phyloP scores from a whole-genome alignment of 2,329 filamentous ascomycete species.

The Arthrobotrys iridis region DNA sequence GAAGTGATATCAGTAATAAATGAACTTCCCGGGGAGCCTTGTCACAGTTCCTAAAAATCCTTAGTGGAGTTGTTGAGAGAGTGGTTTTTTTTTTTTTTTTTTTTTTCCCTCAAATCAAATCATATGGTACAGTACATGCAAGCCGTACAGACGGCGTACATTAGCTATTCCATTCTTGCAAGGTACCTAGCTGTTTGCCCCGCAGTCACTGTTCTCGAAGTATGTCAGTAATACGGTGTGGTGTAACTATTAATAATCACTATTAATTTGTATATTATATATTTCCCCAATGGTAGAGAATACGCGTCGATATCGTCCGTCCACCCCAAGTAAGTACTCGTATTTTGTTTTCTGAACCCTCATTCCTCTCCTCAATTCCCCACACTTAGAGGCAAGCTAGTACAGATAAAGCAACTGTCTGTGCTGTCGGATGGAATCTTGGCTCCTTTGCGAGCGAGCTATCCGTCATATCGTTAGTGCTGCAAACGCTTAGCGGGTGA shows the following conservation, averaged over 20 bases:
- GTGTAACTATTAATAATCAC: slow-evolving; percentile 44
- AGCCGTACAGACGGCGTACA: background rate
- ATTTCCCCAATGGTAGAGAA: background rate
- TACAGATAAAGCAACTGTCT: slow-evolving; percentile 34
- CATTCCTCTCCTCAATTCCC: slow-evolving; percentile 33
- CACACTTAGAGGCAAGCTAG: slow-evolving; percentile 35
- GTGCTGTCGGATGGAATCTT: slow-evolving; percentile 39
- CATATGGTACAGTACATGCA: slow-evolving; percentile 26
- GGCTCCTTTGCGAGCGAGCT: slow-evolving; percentile 38
- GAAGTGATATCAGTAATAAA: slow-evolving; percentile 11
- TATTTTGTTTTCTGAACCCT: background rate
- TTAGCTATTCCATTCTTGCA: slow-evolving; percentile 39
- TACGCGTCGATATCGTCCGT: slow-evolving; percentile 2
- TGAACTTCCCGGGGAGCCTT: background rate
- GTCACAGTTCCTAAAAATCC: slow-evolving; percentile 21
- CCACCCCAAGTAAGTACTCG: background rate
- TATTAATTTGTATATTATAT: slow-evolving; percentile 18
- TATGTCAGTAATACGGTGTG: slow-evolving; percentile 38
- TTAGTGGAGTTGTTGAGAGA: background rate
- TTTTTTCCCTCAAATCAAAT: background rate
- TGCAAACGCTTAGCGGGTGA: slow-evolving; percentile 47
- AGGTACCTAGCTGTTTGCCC: slow-evolving; percentile 32
- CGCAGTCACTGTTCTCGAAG: slow-evolving; percentile 37
- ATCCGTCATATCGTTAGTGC: slow-evolving; percentile 48
- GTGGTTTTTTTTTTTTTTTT: slow-evolving; percentile 28